phyloP scores from a whole-genome alignment of 2,329 filamentous ascomycete species.

The Bipolaris sorokiniana region DNA sequence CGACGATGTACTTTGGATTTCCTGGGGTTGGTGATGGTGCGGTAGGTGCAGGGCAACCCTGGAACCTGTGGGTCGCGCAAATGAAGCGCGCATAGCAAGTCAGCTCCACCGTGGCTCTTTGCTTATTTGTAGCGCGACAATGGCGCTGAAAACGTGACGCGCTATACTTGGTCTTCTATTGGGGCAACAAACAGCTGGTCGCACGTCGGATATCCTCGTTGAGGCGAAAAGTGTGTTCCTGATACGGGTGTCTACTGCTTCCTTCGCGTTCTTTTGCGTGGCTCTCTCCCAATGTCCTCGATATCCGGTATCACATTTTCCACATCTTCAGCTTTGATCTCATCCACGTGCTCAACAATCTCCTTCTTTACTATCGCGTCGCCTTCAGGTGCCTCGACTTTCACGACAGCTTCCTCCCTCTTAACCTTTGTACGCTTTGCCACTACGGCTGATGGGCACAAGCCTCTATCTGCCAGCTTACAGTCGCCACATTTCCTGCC shows the following conservation, averaged over 20 bases:
- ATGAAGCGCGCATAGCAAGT: background rate
- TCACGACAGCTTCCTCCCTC: constrained; percentile 48
- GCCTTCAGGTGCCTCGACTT: constrained; percentile 46
- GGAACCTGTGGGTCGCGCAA: background rate
- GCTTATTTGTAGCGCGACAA: constrained; percentile 4
- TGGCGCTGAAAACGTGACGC: background rate
- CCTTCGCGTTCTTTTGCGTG: constrained; percentile 13
- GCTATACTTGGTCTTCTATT: background rate
- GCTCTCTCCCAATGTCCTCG: constrained; percentile 41
- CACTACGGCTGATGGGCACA: constrained; percentile 67
- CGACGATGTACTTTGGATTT: background rate
- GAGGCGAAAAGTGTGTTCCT: background rate
- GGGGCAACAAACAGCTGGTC: background rate
- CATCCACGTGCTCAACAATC: constrained; percentile 18
- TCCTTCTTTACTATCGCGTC: constrained; percentile 32
- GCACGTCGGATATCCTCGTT: background rate
- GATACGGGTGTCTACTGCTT: background rate
- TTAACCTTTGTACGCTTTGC: constrained; percentile 60
- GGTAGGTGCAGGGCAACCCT: background rate
- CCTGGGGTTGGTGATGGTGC: background rate
- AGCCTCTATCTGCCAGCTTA: constrained; percentile 73
- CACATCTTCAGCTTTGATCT: constrained; percentile 39
- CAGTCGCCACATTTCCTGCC: constrained; percentile 85
- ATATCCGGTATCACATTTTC: constrained; percentile 36
- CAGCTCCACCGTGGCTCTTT: constrained; percentile 1